Percentiles rank a stretch among this genome's conserved stretches.
Evolutionary conservation across 305 asterid genomes (phyloP).

Genomic region (Ilex paraguariensis): DNA sequence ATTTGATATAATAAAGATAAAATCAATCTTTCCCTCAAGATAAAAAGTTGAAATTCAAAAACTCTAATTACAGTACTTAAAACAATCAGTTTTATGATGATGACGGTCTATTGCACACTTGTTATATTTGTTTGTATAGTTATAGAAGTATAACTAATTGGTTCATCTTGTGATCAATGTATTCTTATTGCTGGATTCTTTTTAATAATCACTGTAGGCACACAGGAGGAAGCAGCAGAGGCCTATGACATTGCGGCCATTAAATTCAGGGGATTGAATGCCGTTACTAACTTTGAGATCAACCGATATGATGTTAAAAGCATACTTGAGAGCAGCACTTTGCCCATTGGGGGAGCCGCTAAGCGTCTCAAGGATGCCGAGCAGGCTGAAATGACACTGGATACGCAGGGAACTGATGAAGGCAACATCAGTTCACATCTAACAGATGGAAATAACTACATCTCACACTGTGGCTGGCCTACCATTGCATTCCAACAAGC

Average conservation of each 20-base stretch:
- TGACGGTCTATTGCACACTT: no score
- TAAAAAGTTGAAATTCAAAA: no score
- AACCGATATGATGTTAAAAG: constrained; percentile 78
- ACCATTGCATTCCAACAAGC: constrained; percentile 50
- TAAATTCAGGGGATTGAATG: constrained; percentile 72
- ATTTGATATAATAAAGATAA: no score
- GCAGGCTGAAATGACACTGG: constrained; percentile 48
- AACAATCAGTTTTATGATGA: no score
- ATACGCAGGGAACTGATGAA: constrained; percentile 33
- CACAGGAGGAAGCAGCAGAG: constrained; percentile 93
- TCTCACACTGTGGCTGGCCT: constrained; percentile 36
- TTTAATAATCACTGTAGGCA: constrained; percentile 28
- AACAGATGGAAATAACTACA: constrained; percentile 25
- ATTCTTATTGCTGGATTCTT: no score
- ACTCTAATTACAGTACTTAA: no score
- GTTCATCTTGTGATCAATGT: no score
- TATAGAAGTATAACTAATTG: no score
- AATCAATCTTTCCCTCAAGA: no score
- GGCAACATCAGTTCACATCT: constrained; percentile 33
- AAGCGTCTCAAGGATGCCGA: constrained; percentile 76
- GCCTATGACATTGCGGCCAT: constrained; percentile 92
- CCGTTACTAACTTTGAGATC: constrained; percentile 76
- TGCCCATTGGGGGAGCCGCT: constrained; percentile 68
- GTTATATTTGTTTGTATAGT: no score
- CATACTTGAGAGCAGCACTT: constrained; percentile 64